phyloP scores from a whole-genome alignment of 164 flowering plant species.

The Taxillus chinensis region DNA sequence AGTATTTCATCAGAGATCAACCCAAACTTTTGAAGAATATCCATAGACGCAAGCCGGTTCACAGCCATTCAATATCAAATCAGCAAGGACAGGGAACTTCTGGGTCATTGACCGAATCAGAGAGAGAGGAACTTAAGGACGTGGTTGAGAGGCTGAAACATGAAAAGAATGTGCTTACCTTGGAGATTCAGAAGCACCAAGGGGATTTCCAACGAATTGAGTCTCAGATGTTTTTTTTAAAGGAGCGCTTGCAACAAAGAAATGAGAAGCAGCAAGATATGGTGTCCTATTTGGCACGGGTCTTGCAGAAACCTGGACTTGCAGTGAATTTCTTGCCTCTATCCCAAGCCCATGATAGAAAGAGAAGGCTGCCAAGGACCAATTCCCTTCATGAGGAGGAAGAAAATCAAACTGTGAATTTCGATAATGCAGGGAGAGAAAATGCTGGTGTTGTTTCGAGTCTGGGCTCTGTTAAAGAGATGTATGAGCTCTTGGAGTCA shows the following conservation, averaged over 20 bases:
- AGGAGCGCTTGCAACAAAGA: slow-evolving; percentile 31
- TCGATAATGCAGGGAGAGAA: slow-evolving; percentile 11
- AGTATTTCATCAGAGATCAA: slow-evolving; percentile 65
- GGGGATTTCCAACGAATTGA: slow-evolving; percentile 38
- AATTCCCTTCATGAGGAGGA: slow-evolving; percentile 21
- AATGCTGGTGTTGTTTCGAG: slow-evolving; percentile 16
- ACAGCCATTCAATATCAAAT: slow-evolving; percentile 53
- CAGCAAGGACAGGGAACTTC: slow-evolving; percentile 12
- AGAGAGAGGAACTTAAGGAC: slow-evolving; percentile 43
- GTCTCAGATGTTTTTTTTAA: slow-evolving; percentile 22
- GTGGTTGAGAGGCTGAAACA: slow-evolving; percentile 48
- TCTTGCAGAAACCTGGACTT: slow-evolving; percentile 35
- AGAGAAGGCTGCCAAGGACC: slow-evolving; percentile 37
- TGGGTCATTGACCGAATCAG: slow-evolving; percentile 30
- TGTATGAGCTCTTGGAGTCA: slow-evolving; percentile 43
- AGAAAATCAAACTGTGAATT: slow-evolving; percentile 13
- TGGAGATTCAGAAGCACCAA: slow-evolving; percentile 33
- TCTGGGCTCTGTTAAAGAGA: slow-evolving; percentile 18
- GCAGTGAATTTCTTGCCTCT: slow-evolving; percentile 25
- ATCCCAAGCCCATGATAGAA: slow-evolving; percentile 33
- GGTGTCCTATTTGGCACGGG: slow-evolving; percentile 27
- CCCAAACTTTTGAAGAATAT: slow-evolving; percentile 62
- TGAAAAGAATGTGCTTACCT: slow-evolving; percentile 36
- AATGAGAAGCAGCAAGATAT: slow-evolving; percentile 40
- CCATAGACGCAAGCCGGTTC: slow-evolving; percentile 72